Conservation (phyloP, 73 alveolate genomes). For the Stentor coeruleus region DNA sequence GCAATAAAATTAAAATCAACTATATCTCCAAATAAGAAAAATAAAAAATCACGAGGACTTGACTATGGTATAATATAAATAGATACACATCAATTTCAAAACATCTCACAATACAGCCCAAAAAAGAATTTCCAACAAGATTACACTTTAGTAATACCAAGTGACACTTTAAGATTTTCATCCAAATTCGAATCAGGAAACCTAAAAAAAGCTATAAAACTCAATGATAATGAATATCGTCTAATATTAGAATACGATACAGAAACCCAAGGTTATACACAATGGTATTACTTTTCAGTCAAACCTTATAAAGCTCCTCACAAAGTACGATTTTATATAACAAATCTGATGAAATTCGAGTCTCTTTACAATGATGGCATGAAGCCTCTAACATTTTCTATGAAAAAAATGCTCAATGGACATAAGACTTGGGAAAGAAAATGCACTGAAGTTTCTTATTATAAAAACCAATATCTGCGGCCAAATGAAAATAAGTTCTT, state of each 20-base stretch:
- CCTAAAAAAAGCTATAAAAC: conserved; percentile 53
- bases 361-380: conserved; percentile 57
- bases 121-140: too few relatives aligned
- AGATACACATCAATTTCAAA: too few relatives aligned
- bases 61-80: too few relatives aligned
- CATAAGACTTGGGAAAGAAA: conserved; percentile 66
- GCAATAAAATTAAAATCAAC: too few relatives aligned
- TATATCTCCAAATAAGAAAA: too few relatives aligned
- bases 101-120: too few relatives aligned
- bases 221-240: conserved; percentile 40
- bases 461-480: conserved; percentile 31
- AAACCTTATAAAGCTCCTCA: conserved; percentile 31
- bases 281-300: conserved; percentile 54
- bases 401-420: too few relatives aligned
- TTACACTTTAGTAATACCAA: too few relatives aligned
- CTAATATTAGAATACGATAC: conserved; percentile 38
- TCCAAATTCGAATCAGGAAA: conserved; percentile 58
- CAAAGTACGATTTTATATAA: conserved; percentile 34
- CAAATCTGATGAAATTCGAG: conserved; percentile 36
- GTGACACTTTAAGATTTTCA: conserved; percentile 66
- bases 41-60: too few relatives aligned
- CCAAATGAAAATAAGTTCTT: not conserved
- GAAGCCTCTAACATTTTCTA: conserved; percentile 70
- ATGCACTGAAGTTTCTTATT: conserved; percentile 41
- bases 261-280: conserved; percentile 48